Base-by-base conservation (phyloP, 2,329 filamentous ascomycete genomes). In the Colletotrichum sp. region DNA sequence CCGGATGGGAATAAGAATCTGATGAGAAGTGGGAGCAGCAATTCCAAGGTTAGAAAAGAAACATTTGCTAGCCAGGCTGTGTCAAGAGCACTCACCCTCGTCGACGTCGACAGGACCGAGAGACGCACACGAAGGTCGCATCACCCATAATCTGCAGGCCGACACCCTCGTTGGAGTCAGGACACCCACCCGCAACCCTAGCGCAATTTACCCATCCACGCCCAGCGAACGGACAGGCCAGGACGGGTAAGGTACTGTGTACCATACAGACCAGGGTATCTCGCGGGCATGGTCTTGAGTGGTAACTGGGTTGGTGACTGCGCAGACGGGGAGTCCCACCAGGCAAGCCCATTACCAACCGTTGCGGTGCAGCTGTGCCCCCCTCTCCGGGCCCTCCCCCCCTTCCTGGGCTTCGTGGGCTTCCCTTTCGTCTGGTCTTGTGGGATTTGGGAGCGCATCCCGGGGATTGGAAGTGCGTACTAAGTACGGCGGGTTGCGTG, bases 101-200 rank as follows among this genome's bases (percentile, higher is more conserved):
- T 38, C 52, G 18, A 26, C 66, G 66, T 32, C 52, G 30, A 60
- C 34, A 24, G 18, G 66, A 61, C 66, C 32, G 48, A 52, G 67
- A 70, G 66, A 68, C 30, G 43, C 66, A 58, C 21, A 38, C 66
- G 30, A 43, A 28, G 52, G 52, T 21, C 34, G 24, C 67, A 52
- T 26, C 56, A 70, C 56, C 66, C 67, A 70, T 52, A 70, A 70
- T 70, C 67, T 70, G 56, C 67, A 70, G 38, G 56, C 38, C 48
- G 70, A 75, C 70, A 75, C 70, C 43, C 70, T 69, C 64, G 69
- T 72, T 75, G 73, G 69, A 74, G 64, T 15, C 60, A 75, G 71
- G 36, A 66, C 74, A 75, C 71, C 71, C 73, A 76, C 70, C 65
- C 70, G 70, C 71, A 70, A 75, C 60, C 71, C 74, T 70, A 66